These are phyloP conservation scores for Apiotrichum porosum DNA, from an alignment of 1,284 basidiomycete genomes.

Conservation along the genomic window DNA sequence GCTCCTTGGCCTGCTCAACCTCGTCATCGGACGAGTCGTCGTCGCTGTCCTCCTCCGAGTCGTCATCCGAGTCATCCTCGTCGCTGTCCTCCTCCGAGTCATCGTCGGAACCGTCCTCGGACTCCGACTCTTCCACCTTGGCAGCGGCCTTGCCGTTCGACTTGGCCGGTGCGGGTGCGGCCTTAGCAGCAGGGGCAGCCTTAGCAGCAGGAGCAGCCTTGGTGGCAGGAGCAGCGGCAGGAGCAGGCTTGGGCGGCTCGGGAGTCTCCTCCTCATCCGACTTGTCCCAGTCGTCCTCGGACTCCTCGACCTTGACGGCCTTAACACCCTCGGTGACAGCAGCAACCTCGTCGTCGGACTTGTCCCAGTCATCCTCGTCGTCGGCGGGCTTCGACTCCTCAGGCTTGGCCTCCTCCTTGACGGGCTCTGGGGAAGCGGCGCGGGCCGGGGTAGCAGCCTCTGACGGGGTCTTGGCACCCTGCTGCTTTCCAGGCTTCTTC, in stretches of 20 bases:
- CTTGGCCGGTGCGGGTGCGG: background rate
- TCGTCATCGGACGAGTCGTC: slow-evolving; percentile 58
- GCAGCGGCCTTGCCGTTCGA: slow-evolving; percentile 8
- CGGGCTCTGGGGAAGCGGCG: slow-evolving; percentile 29
- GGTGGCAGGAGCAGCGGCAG: slow-evolving; percentile 14
- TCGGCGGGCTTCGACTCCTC: slow-evolving; percentile 26
- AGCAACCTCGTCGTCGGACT: slow-evolving; percentile 52
- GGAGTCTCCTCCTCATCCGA: slow-evolving; percentile 51
- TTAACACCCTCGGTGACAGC: slow-evolving; percentile 31
- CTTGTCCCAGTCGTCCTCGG: slow-evolving; percentile 70
- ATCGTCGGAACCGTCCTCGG: slow-evolving; percentile 28
- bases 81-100: slow-evolving; percentile 51
- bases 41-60: slow-evolving; percentile 41
- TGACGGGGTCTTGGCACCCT: slow-evolving; percentile 22
- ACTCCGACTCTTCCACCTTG: slow-evolving; percentile 24
- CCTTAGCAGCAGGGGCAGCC: slow-evolving; percentile 5
- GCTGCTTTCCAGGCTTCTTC: slow-evolving; percentile 58
- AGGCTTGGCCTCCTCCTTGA: slow-evolving; percentile 28
- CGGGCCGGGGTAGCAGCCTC: slow-evolving; percentile 38
- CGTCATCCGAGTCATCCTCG: slow-evolving; percentile 50
- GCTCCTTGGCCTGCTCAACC: slow-evolving; percentile 72
- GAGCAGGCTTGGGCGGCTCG: slow-evolving; percentile 8
- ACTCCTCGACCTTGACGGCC: slow-evolving; percentile 38
- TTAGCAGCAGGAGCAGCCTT: slow-evolving; percentile 15
- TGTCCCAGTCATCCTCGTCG: slow-evolving; percentile 66